These are phyloP conservation scores for Penicillium lagena DNA, from an alignment of 495 filamentous ascomycete genomes.

Conservation along the genomic window DNA sequence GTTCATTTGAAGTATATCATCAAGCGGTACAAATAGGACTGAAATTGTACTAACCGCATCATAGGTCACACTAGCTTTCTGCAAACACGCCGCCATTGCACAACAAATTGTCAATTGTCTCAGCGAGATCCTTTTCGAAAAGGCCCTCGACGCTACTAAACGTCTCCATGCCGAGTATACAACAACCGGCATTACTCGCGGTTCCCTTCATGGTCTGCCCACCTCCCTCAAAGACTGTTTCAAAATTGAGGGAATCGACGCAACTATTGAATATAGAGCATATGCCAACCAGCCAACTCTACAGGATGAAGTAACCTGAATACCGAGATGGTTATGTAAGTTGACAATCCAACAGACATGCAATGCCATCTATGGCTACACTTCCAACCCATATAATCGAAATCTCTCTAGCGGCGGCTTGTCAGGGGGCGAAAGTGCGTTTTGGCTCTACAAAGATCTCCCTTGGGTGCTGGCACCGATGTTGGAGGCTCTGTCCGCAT, in stretches of 20 bases:
- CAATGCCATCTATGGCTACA: constrained; percentile 49
- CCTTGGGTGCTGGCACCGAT: constrained; percentile 51
- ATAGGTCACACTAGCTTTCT: constrained; percentile 1
- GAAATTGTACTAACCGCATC: too few relatives aligned
- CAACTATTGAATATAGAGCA: constrained; percentile 41
- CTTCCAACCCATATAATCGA: constrained; percentile 45
- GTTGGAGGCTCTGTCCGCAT: constrained; percentile 26
- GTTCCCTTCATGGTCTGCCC: constrained; percentile 44
- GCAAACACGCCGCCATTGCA: not conserved
- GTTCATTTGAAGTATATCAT: too few relatives aligned
- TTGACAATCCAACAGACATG: constrained; percentile 38
- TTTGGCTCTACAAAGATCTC: constrained; percentile 46
- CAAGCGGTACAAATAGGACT: too few relatives aligned
- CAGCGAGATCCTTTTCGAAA: constrained; percentile 1
- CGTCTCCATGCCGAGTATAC: not conserved
- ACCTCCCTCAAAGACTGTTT: constrained; percentile 52
- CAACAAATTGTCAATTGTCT: not conserved
- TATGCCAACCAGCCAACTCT: constrained; percentile 30
- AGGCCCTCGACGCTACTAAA: not conserved
- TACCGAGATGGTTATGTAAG: too few relatives aligned
- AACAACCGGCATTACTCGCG: not conserved
- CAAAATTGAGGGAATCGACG: constrained; percentile 41
- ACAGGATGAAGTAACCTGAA: too few relatives aligned
- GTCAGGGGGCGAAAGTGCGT: constrained; percentile 51
- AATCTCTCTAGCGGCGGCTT: constrained; percentile 45